These are phyloP conservation scores for Penicillium steckii DNA, from an alignment of 495 filamentous ascomycete genomes.

Conservation along the genomic window DNA sequence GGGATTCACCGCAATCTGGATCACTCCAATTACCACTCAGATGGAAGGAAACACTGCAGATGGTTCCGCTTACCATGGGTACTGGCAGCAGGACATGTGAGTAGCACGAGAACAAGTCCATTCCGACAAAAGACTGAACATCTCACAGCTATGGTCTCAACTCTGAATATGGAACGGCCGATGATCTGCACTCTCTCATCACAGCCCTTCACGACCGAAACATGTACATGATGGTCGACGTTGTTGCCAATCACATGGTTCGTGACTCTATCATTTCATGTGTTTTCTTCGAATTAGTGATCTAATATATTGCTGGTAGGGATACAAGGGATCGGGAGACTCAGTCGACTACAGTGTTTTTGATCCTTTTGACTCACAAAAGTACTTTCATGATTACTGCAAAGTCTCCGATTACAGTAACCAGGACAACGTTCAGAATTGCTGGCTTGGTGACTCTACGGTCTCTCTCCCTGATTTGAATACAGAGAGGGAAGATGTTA, in stretches of 20 bases:
- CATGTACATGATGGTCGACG: constrained; percentile 77
- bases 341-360: constrained; percentile 61
- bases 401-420: constrained; percentile 61
- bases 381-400: constrained; percentile 69
- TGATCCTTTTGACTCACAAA: constrained; percentile 60
- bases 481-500: constrained; percentile 58
- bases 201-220: constrained; percentile 58
- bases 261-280: background rate
- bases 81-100: constrained; percentile 69
- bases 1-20: constrained; percentile 85
- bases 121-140: background rate
- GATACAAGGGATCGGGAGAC: constrained; percentile 52
- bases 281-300: background rate
- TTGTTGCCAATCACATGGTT: constrained; percentile 77
- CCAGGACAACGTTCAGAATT: constrained; percentile 46
- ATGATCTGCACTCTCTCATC: constrained; percentile 61
- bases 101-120: constrained; percentile 1
- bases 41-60: constrained; percentile 49
- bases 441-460: constrained; percentile 64
- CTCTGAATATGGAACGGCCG: constrained; percentile 62
- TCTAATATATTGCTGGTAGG: constrained; percentile 26
- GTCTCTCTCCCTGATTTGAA: constrained; percentile 69
- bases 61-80: constrained; percentile 68
- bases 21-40: constrained; percentile 69
- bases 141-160: constrained; percentile 55